Base-by-base conservation (phyloP, 2,329 filamentous ascomycete genomes). In the Hymenoscyphus scutula region DNA sequence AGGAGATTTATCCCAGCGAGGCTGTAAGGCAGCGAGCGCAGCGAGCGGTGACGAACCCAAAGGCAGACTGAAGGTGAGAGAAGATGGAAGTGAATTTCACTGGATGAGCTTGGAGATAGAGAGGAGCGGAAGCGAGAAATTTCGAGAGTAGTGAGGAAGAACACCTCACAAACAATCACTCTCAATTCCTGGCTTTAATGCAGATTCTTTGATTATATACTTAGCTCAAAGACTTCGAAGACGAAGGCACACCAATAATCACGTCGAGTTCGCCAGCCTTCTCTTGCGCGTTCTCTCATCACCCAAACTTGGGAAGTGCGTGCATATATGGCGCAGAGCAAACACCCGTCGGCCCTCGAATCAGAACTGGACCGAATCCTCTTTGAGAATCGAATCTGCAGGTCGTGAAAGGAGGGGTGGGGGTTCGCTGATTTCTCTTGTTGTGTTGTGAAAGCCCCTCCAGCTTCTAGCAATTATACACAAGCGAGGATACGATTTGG, bases 251-350 rank as follows among this genome's bases (percentile, higher is more conserved):
- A 53, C 51, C 51, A 69, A 70, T 69, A 62, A 68, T 62, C 67
- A 64, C 68, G 65, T 68, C 63, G 45, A 59, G 64, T 25, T 53
- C 45, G 27, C 53, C 45, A 56, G 11, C 37, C 37, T 38, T 53
- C 23, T 30, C 54, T 56, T 45, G 45, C 56, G 58, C 64, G 61
- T 58, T 34, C 34, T 48, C 53, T 27, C 56, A 23, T 56, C 38
- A 32, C 58, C 34, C 32, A 53, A 17, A 51, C 15, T 32, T 30
- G 51, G 65, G 64, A 62, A 68, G 65, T 68, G 64, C 63, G 65
- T 65, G 64, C 64, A 58, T 67, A 65, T 67, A 68, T 68, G 41
- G n/a, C 51, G 62, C 62, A 68, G 56, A 32, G 51, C 25, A 45
- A 56, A 37, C 57, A 11, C 13, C 32, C 53, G 32, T 34, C 13